These are phyloP conservation scores for Cutaneotrichosporon curvatum DNA, from an alignment of 1,284 basidiomycete genomes.

Conservation along the genomic window DNA sequence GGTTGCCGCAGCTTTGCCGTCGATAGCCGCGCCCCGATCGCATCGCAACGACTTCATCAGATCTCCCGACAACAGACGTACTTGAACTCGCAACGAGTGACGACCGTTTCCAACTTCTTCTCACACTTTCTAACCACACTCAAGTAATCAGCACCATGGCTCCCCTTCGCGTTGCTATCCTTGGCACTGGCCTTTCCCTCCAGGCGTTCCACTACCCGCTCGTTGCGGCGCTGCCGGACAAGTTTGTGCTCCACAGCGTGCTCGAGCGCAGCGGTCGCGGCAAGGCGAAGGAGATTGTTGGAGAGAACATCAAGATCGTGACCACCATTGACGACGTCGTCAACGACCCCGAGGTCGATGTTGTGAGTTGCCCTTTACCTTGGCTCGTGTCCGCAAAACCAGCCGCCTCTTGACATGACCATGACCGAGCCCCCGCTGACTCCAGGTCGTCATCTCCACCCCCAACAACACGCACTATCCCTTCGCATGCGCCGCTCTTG, in stretches of 20 bases:
- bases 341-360: constrained; percentile 44
- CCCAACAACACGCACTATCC: constrained; percentile 73
- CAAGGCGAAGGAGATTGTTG: constrained; percentile 26
- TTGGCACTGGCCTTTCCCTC: constrained; percentile 68
- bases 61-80: too few species aligned
- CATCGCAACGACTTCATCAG: too few species aligned
- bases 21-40: too few species aligned
- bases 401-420: too few species aligned
- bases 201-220: constrained; percentile 74
- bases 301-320: constrained; percentile 40
- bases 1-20: too few species aligned
- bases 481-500: constrained; percentile 51
- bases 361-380: constrained; percentile 22
- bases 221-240: constrained; percentile 62
- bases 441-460: constrained; percentile 57
- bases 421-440: constrained; percentile 3
- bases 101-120: neutral
- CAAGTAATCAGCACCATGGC: constrained; percentile 14
- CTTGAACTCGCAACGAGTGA: too few species aligned
- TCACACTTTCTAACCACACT: neutral
- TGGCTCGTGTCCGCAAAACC: too few species aligned
- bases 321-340: constrained; percentile 41
- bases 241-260: constrained; percentile 65
- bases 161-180: constrained; percentile 62
- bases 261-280: constrained; percentile 39